Conservation (phyloP, 1,139 yeast genomes). For the Suhomyces ambrosiae region DNA sequence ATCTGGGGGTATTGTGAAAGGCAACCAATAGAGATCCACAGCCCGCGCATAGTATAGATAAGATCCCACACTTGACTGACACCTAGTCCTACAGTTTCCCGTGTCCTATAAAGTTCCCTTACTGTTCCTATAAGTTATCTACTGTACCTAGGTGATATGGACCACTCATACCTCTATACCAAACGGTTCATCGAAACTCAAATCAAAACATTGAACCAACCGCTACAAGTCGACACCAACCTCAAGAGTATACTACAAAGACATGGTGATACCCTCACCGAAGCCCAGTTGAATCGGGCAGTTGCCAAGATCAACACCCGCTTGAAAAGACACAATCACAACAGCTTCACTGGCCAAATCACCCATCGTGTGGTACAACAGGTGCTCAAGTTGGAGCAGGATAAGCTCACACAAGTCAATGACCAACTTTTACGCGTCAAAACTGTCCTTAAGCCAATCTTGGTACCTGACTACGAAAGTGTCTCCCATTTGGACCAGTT, state of each 20-base stretch:
- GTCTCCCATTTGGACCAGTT: constrained; percentile 15
- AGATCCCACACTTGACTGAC: too few relatives aligned
- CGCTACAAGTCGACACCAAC: constrained; percentile 23
- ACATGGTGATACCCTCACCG: constrained; percentile 19
- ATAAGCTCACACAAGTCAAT: constrained; percentile 30
- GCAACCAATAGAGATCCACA: too few relatives aligned
- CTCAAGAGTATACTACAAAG: constrained; percentile 18
- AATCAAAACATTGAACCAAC: constrained; percentile 27
- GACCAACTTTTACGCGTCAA: constrained; percentile 29
- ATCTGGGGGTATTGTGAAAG: too few relatives aligned
- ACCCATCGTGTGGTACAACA: constrained; percentile 41
- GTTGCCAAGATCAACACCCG: constrained; percentile 31
- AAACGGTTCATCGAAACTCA: constrained; percentile 35
- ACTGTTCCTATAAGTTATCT: too few relatives aligned
- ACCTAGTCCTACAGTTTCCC: too few relatives aligned
- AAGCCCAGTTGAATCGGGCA: constrained; percentile 26
- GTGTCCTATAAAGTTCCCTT: too few relatives aligned
- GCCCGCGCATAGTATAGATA: too few relatives aligned
- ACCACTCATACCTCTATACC: constrained; percentile 27
- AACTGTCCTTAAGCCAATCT: constrained; percentile 31
- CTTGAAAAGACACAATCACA: constrained; percentile 33
- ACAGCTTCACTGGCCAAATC: constrained; percentile 32
- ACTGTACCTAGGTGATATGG: too few relatives aligned
- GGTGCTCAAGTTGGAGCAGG: constrained; percentile 35
- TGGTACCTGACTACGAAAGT: constrained; percentile 28